Base-by-base conservation (phyloP, 1,284 basidiomycete genomes). In the Bondarzewia mesenterica region DNA sequence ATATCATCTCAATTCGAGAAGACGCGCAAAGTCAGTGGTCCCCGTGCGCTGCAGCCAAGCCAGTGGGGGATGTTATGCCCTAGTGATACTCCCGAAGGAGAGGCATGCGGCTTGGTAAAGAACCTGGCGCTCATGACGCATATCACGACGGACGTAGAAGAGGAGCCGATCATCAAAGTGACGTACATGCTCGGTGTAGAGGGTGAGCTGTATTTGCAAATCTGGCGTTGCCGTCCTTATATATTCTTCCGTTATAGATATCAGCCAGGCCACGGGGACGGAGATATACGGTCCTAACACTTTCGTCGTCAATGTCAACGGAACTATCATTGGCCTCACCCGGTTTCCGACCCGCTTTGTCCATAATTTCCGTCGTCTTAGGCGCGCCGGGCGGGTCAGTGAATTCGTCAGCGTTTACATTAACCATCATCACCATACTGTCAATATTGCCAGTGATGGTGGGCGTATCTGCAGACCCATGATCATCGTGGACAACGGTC, bases 21-120 rank as follows among this genome's bases (percentile, higher is more conserved):
- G 78, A 99, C 97, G 14, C 75, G 96, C 48, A 99, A 99, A 65
- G 97, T 99, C 49, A 96, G 92, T 53, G 97, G 97, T 43, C 96
- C 96, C 22, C 83, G 96, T 63, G 95, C 96, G 12, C 70, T 99
- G 53, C 96, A 99, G 65, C 94, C 96, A 8, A 92, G 87, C 73
- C 96, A 99, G 68, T 99, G 97, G 97, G 97, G 96, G 39, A 93
- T 99, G 78, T 73, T 99, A 20, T 99, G 96, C 68, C 91, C 96
- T 0, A 94, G 91, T 61, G 96, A 99, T 68, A 99, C 97, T 3
- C 96, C 96, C 0, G 96, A 99, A 82, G 97, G 96, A 63, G 96
- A 99, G 69, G 96, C 96, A 5, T 99, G 96, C 63, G 96, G 96
- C 46, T 72, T 99, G 51, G 97, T 99, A 44, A 99, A 99, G 74